phyloP scores from a whole-genome alignment of 495 filamentous ascomycete species.

The Penicillium tannophilum region DNA sequence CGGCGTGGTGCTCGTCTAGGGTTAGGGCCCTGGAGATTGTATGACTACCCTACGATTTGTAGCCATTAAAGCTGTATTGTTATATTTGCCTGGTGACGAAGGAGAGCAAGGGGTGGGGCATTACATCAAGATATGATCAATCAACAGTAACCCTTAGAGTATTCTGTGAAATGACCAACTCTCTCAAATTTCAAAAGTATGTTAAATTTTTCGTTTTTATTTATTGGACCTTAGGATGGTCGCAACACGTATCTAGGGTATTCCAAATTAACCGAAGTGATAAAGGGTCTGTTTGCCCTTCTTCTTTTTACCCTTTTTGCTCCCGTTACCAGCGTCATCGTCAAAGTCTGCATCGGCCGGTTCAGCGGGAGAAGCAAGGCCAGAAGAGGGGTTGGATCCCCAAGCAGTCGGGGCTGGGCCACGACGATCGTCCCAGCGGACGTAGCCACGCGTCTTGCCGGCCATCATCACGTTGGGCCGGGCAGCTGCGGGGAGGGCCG shows the following conservation, averaged over 20 bases:
- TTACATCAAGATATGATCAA: not conserved
- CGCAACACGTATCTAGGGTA: slow-evolving; percentile 2
- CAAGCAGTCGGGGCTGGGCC: slow-evolving; percentile 48
- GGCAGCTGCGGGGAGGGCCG: slow-evolving; percentile 74
- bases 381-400: slow-evolving; percentile 34
- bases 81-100: not conserved
- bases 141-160: not conserved
- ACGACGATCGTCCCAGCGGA: slow-evolving; percentile 64
- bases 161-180: not conserved
- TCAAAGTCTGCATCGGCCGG: slow-evolving; percentile 32
- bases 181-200: not conserved
- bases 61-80: not conserved
- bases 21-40: not conserved
- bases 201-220: not conserved
- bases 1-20: not conserved
- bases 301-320: slow-evolving; percentile 75
- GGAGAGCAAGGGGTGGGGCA: not conserved
- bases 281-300: slow-evolving; percentile 78
- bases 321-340: slow-evolving; percentile 39
- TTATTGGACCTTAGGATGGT: not conserved
- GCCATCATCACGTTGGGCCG: slow-evolving; percentile 81
- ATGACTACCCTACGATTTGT: not conserved
- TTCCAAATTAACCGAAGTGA: slow-evolving; percentile 49
- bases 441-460: slow-evolving; percentile 71
- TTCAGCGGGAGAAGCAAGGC: slow-evolving; percentile 30